Evolutionary conservation across 495 filamentous ascomycete species (phyloP).

Genomic region (Xylaria grammica): DNA sequence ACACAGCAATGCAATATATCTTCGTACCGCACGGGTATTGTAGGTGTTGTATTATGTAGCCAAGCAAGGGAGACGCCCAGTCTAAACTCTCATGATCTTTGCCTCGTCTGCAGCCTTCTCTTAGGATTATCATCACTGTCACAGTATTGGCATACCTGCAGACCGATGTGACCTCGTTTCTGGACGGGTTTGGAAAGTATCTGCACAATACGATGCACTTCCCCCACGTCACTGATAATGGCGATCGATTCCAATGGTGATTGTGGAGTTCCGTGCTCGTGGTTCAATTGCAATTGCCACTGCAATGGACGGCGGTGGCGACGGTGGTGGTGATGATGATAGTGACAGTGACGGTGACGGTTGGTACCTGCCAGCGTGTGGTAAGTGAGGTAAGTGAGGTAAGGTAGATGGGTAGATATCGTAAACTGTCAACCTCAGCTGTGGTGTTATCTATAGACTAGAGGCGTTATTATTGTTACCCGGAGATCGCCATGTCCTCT

Average conservation of each 20-base stretch:
- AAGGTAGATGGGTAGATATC: background rate
- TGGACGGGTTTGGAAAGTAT: background rate
- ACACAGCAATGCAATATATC: too few relatives aligned
- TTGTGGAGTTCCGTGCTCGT: too few relatives aligned
- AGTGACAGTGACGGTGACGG: background rate
- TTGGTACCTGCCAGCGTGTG: too few relatives aligned
- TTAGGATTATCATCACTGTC: background rate
- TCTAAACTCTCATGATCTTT: background rate
- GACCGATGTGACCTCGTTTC: background rate
- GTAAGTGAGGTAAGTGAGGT: background rate
- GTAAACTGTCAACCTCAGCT: background rate
- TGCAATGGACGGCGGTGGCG: background rate
- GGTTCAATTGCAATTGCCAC: background rate
- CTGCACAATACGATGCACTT: background rate
- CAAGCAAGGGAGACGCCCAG: background rate
- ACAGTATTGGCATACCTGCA: conserved; percentile 8
- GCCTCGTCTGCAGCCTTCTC: background rate
- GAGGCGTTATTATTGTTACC: too few relatives aligned
- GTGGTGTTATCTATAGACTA: too few relatives aligned
- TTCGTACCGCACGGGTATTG: too few relatives aligned
- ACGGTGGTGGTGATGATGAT: background rate
- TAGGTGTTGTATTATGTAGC: too few relatives aligned
- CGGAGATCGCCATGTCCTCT: too few relatives aligned
- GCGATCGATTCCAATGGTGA: too few relatives aligned
- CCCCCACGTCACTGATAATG: background rate